Evolutionary conservation across 2,329 filamentous ascomycete species (phyloP), one percentile per base, ranked within the genome.

Genomic region (Malbranchea zuffiana): DNA sequence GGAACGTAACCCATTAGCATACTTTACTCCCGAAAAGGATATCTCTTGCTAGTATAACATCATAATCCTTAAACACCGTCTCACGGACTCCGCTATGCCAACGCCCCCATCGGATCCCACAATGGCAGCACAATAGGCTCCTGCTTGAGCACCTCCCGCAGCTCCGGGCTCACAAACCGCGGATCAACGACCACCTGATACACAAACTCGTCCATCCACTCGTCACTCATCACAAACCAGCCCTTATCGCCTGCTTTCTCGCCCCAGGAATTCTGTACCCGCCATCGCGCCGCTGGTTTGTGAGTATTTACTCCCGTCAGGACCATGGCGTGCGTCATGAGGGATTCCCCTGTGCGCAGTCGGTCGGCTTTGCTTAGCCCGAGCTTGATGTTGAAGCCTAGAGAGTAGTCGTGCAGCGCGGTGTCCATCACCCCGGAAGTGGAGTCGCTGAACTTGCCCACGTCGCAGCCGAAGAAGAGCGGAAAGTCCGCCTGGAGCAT

Each of bases 261-360:
- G 8, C 81, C 82, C 85, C 85, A 93, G 39, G 75, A 81, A 55
- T 93, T 93, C 69, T 93, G 80, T 5, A 93, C 83, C 37, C 84
- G 68, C 86, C 86, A 94, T 29, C 85, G 66, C n/a, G n/a, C n/a
- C 1, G 85, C 72, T 2, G 75, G 69, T 57, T 75, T 72, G 18
- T 82, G 78, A 2, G 92, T 57, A 53, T 94, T 85, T 30, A 93
- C 86, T 1, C 75, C 86, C 2, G 84, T 93, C 44, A 94, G 61
- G 0, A 92, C 83, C 86, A 93, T 93, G 3, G 86, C 86, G 51
- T 93, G 86, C 1, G 85, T 93, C 85, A 94, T 92, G 34, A 74
- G 70, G 37, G 74, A 80, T 61, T 92, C 85, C 7, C 82, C 77
- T 0, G 78, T 79, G 49, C 72, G 66, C 30, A 94, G 63, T 3